These are phyloP conservation scores for Candida patagonica DNA, from an alignment of 805 yeast species.

Conservation along the genomic window DNA sequence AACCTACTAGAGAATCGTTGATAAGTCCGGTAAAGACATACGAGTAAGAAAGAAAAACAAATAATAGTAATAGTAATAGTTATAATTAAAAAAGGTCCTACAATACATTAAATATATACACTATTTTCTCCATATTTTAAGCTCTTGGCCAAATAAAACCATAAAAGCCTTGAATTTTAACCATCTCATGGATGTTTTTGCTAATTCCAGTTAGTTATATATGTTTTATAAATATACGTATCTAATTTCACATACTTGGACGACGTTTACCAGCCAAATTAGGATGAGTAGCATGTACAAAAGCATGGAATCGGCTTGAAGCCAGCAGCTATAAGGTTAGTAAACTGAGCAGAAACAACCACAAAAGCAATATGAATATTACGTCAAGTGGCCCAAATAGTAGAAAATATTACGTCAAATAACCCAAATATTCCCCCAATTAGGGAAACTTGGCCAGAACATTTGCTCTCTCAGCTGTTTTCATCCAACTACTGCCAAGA, in stretches of 20 bases:
- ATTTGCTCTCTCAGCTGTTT: too few relatives aligned
- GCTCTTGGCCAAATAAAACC: constrained; percentile 1
- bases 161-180: background rate
- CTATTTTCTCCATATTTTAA: background rate
- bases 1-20: constrained; percentile 43
- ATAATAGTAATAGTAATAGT: background rate
- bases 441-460: too few relatives aligned
- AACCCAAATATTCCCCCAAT: too few relatives aligned
- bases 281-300: constrained; percentile 18
- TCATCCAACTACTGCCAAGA: too few relatives aligned
- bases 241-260: background rate
- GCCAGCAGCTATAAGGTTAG: constrained; percentile 13
- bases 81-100: background rate
- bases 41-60: background rate
- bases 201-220: constrained; percentile 1
- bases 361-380: too few relatives aligned
- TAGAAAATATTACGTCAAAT: too few relatives aligned
- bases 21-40: constrained; percentile 24
- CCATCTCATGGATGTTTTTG: background rate
- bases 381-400: too few relatives aligned
- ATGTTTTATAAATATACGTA: too few relatives aligned
- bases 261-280: constrained; percentile 9
- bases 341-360: background rate
- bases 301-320: constrained; percentile 17
- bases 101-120: background rate